Evolutionary conservation across 2,329 filamentous ascomycete genomes (phyloP).

Genomic region (Bipolaris gigantea): DNA sequence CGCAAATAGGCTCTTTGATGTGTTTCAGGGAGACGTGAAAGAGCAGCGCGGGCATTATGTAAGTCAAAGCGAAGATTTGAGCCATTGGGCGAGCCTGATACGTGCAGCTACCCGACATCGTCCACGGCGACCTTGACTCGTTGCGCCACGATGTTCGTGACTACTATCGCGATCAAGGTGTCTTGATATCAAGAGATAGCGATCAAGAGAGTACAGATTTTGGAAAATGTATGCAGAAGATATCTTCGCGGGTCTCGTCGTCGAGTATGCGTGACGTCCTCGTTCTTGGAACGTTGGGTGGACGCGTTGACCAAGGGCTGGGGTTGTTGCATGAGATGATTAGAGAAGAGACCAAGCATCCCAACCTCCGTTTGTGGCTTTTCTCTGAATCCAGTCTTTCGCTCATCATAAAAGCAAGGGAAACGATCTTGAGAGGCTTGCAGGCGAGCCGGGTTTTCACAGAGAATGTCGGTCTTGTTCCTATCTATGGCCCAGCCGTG

Average conservation of each 20-base stretch:
- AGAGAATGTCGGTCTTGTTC: slow-evolving; percentile 83
- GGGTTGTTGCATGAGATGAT: slow-evolving; percentile 86
- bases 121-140: slow-evolving; percentile 92
- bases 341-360: slow-evolving; percentile 50
- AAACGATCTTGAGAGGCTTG: slow-evolving; percentile 68
- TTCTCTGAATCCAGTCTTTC: slow-evolving; percentile 80
- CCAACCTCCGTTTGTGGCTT: slow-evolving; percentile 65
- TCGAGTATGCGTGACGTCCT: slow-evolving; percentile 62
- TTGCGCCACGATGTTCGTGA: slow-evolving; percentile 62
- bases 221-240: slow-evolving; percentile 70
- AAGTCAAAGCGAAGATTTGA: slow-evolving; percentile 12
- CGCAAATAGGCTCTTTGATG: slow-evolving; percentile 72
- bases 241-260: slow-evolving; percentile 50
- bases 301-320: slow-evolving; percentile 89
- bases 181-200: slow-evolving; percentile 68
- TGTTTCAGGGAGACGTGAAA: slow-evolving; percentile 41
- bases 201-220: slow-evolving; percentile 93
- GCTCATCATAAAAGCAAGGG: slow-evolving; percentile 72
- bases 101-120: slow-evolving; percentile 55
- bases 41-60: slow-evolving; percentile 35
- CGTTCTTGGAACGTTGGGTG: slow-evolving; percentile 80
- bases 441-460: slow-evolving; percentile 59
- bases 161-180: slow-evolving; percentile 66
- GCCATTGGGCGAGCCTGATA: slow-evolving; percentile 13
- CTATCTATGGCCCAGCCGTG: slow-evolving; percentile 74